Evolutionary conservation across 192 early-diverging fungal species (phyloP), one percentile per base, ranked within the genome.

Genomic region (Phlyctochytrium arcticum): DNA sequence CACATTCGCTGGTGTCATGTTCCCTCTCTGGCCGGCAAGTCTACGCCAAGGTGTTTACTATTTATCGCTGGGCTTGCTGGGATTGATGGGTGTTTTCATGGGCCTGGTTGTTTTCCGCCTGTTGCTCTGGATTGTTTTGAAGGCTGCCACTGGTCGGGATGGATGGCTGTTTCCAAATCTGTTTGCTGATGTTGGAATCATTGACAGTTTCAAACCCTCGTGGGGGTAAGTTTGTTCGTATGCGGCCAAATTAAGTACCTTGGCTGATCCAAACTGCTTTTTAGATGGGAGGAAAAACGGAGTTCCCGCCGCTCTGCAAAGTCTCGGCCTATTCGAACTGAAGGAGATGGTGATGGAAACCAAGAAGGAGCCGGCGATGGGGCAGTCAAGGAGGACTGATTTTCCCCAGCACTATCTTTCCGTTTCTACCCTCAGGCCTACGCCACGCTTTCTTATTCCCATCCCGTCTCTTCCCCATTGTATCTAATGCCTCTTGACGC

Each of bases 161-260:
- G 84, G 96, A 60, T 97, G 94, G 96, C 75, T 98, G 12, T 98
- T 95, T 80, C 96, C 96, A 46, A 95, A 97, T 57, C 73, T 98
- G 66, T 98, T 98, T 82, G 96, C 87, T 36, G 96, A 98, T 70
- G 88, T 91, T 47, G 93, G 94, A 21, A 82, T 97, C 60, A 76
- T 96, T 46, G 96, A 98, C 60, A 90, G 88, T 58, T 98, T 98
- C 66, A 86, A 89, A 58, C 96, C 96, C 17, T 67, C 92, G 23
- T 94, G 91, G 83, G 93, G 80, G 53, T 96, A 71, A 64, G 74
- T 73, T 12, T 2, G 42, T 44, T 12, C 42, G 15, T 44, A n/a
- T 12, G 42, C 42, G 15, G 15, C 15, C 42, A 44, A 2, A 44
- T 21, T 44, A 44, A n/a, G 42, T 44, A n/a, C n/a, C n/a, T n/a